Evolutionary conservation across 768 basidiomycete species (phyloP).

Genomic region (Psilocybe sp.): DNA sequence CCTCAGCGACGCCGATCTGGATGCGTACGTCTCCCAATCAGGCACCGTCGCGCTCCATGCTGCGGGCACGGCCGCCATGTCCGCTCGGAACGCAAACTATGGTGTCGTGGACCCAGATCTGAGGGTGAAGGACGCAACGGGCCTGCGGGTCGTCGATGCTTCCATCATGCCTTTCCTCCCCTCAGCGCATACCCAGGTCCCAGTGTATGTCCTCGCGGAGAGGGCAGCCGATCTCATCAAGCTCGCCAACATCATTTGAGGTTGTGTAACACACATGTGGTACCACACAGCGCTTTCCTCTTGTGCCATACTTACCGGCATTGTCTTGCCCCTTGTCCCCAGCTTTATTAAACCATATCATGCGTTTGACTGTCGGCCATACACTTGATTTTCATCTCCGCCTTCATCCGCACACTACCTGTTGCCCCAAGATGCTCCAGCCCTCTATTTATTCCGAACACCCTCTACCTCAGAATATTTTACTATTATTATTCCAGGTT

Average conservation of each 20-base stretch:
- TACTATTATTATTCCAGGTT: too few species aligned
- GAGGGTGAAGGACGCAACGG: conserved; percentile 29
- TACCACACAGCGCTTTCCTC: too few species aligned
- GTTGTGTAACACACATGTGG: not conserved
- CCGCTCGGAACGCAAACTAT: conserved; percentile 15
- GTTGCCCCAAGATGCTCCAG: too few species aligned
- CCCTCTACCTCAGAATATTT: too few species aligned
- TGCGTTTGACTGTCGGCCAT: too few species aligned
- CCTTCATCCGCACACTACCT: too few species aligned
- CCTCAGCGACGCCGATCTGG: conserved; percentile 20
- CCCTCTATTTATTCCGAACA: too few species aligned
- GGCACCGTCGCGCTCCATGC: conserved; percentile 25
- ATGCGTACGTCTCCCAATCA: conserved; percentile 18
- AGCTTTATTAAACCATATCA: too few species aligned
- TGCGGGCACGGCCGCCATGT: conserved; percentile 31
- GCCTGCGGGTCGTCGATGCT: conserved; percentile 36
- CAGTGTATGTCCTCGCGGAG: conserved; percentile 18
- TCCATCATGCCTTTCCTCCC: conserved; percentile 29
- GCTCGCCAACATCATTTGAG: not conserved
- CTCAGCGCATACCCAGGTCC: conserved; percentile 27
- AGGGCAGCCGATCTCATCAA: conserved; percentile 17
- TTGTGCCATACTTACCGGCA: too few species aligned
- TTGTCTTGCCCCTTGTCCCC: too few species aligned
- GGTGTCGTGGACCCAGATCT: conserved; percentile 38
- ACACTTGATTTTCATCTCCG: too few species aligned